These are phyloP conservation scores for Drechmeria coniospora DNA, from an alignment of 2,329 filamentous ascomycete genomes.

Conservation along the genomic window DNA sequence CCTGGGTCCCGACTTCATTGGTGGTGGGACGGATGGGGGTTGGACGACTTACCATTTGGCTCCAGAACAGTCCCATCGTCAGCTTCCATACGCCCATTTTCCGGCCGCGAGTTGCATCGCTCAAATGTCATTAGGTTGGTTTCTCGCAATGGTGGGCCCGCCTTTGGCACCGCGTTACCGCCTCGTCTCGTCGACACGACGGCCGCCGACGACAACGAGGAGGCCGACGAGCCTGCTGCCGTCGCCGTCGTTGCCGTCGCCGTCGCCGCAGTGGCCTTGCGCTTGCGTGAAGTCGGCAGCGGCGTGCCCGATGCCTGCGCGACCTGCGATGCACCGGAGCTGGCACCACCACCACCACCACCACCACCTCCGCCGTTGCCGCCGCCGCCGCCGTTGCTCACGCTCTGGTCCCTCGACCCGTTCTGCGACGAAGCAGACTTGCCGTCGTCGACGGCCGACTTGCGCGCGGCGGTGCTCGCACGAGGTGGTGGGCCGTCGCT, in stretches of 20 bases:
- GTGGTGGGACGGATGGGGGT: not conserved
- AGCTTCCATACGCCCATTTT: conserved; percentile 65
- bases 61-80: conserved; percentile 79
- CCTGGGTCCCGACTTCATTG: conserved; percentile 1
- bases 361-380: not conserved
- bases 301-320: conserved; percentile 34
- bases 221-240: no score
- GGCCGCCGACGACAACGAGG: conserved; percentile 6
- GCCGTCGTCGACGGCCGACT: conserved; percentile 23
- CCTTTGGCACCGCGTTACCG: conserved; percentile 18
- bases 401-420: conserved; percentile 20
- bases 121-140: conserved; percentile 87
- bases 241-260: conserved; percentile 7
- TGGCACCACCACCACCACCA: conserved; percentile 6
- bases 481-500: conserved; percentile 22
- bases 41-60: conserved; percentile 58
- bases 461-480: conserved; percentile 23
- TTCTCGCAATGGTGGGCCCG: conserved; percentile 35
- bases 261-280: conserved; percentile 49
- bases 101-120: conserved; percentile 49
- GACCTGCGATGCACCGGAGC: conserved; percentile 16
- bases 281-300: conserved; percentile 58
- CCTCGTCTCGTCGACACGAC: conserved; percentile 7
- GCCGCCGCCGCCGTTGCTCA: conserved; percentile 1
- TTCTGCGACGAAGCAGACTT: conserved; percentile 20